Evolutionary conservation across 2,329 filamentous ascomycete species (phyloP), one percentile per base, ranked within the genome.

Genomic region (Penicillium sclerotigenum): DNA sequence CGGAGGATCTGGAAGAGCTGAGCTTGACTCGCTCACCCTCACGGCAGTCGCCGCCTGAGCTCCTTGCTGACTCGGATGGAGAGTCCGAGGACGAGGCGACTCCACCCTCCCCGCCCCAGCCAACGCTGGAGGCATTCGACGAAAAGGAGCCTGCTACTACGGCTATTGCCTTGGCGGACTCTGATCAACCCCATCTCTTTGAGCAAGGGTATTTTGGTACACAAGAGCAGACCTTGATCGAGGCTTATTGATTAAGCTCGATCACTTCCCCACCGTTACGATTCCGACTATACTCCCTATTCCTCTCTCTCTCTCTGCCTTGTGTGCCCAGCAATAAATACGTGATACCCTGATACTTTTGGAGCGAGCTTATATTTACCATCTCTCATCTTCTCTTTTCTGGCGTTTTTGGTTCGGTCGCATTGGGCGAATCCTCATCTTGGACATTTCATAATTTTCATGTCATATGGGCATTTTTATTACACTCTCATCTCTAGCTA

Each of bases 41-140:
- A 6, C 87, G 87, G 75, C 68, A 82, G 67, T 84, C 85, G 51
- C 80, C 88, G 50, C 88, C 88, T 9, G 88, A 90, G 71, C 83
- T 91, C 56, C 81, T 86, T 63, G 80, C 84, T 60, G 88, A 91
- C 69, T 83, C 82, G 59, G 87, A 87, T 60, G 78, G 75, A 7
- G 76, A 80, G 2, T 87, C 85, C 55, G 88, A 91, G 65, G 88
- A 91, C 74, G 86, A 89, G 64, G 77, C 80, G 46, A 79, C 90
- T 84, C 89, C 89, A 8, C 87, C 87, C 20, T 89, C 87, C 58
- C 87, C 87, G 36, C 83, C 84, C 45, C 68, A 74, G 59, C 61
- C 81, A 28, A 72, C 80, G 34, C 75, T 90, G 51, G 78, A 83
- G 58, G 75, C 80, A 38, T 88, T 90, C 68, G 77, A 81, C 43